Evolutionary conservation across 371 early-diverging fungal species (phyloP).

Genomic region (Mortierella polycephala): DNA sequence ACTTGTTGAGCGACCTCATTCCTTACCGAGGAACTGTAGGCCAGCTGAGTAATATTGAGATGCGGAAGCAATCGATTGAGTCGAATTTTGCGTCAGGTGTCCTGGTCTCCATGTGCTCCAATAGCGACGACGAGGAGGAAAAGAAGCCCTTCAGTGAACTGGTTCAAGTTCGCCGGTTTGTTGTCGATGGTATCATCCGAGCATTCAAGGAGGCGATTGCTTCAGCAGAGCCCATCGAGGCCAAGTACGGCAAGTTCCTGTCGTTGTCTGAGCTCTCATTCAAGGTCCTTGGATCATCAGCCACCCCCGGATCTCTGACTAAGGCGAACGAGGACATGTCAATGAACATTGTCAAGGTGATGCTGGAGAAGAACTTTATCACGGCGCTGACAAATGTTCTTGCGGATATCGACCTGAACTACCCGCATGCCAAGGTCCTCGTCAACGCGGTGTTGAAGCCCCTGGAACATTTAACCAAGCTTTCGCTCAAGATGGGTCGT

Average conservation of each 20-base stretch:
- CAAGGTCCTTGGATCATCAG: slow-evolving; percentile 70
- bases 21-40: slow-evolving; percentile 66
- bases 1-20: slow-evolving; percentile 71
- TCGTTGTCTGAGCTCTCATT: slow-evolving; percentile 79
- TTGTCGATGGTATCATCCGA: slow-evolving; percentile 70
- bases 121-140: slow-evolving; percentile 58
- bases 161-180: slow-evolving; percentile 71
- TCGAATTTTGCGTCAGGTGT: slow-evolving; percentile 75
- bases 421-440: slow-evolving; percentile 83
- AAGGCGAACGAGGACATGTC: slow-evolving; percentile 66
- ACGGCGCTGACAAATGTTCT: slow-evolving; percentile 80
- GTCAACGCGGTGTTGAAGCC: slow-evolving; percentile 85
- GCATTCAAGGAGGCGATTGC: slow-evolving; percentile 71
- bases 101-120: slow-evolving; percentile 68
- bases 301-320: slow-evolving; percentile 50
- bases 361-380: slow-evolving; percentile 93
- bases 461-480: slow-evolving; percentile 86
- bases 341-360: slow-evolving; percentile 77
- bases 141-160: slow-evolving; percentile 65
- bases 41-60: slow-evolving; percentile 61
- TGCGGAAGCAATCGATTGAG: slow-evolving; percentile 70
- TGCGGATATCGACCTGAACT: slow-evolving; percentile 89
- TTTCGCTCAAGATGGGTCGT: slow-evolving; percentile 85
- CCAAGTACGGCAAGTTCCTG: slow-evolving; percentile 75
- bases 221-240: slow-evolving; percentile 63